Base-by-base conservation (phyloP, 768 basidiomycete genomes). In the Mycena crocata region DNA sequence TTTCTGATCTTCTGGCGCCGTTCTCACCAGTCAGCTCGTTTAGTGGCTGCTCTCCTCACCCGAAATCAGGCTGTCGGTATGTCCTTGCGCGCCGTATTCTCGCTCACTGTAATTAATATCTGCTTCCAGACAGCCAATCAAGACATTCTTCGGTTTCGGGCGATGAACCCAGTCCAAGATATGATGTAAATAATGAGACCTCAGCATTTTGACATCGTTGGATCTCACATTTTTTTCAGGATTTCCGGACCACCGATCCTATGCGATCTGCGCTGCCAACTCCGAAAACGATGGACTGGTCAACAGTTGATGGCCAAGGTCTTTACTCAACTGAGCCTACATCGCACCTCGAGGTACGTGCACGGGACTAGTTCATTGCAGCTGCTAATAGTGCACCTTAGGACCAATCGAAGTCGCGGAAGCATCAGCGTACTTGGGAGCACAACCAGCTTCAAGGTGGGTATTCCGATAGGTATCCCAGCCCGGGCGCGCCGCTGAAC, bases 401-500 rank as follows among this genome's bases (percentile, higher is more conserved):
- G 82, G 83, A 84, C 71, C 80, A 79, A 64, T 71, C 79, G 42
- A 77, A 83, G 56, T 74, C 77, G 60, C 81, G 89, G 77, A 90
- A 90, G 74, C 89, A 90, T 77, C 80, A 84, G 71, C 83, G 89
- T 72, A 85, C 80, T 64, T 91, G 89, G 89, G 89, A 90, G 66
- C 86, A 84, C 72, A 79, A 77, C 69, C 79, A 76, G 60, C 68
- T 85, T 59, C 81, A 82, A 75, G 82, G 85, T 83, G 74, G 64
- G 61, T 52, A 65, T 68, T 56, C 54, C 57, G 58, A 55, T 37
- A 48, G 17, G 49, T 39, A 31, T 45, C 15, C 40, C 28, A 32
- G 10, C 31, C 44, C 37, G 28, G 51, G 62, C 26, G 13, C 19
- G 32, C 24, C 30, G 62, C 67, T 68, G 52, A 68, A 57, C n/a